Evolutionary conservation across 768 basidiomycete genomes (phyloP).

Genomic region (Agaricus blazei): DNA sequence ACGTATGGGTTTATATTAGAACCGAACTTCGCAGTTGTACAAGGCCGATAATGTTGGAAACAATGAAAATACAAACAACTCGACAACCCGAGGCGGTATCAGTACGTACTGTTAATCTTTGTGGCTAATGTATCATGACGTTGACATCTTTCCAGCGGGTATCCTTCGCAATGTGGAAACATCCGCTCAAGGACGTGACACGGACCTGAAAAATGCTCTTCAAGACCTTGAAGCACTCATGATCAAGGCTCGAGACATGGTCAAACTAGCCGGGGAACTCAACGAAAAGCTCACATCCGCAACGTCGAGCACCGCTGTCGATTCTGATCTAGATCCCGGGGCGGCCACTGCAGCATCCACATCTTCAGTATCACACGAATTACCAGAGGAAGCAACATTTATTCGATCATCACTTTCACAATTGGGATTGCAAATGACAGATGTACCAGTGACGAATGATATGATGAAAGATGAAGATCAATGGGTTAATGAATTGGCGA

Average conservation of each 20-base stretch:
- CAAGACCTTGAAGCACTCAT: constrained; percentile 87
- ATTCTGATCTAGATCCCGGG: constrained; percentile 17
- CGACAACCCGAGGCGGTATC: constrained; percentile 10
- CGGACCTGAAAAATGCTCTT: constrained; percentile 69
- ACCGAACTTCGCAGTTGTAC: not conserved
- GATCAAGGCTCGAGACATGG: constrained; percentile 91
- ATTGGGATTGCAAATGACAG: constrained; percentile 74
- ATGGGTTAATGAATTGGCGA: constrained; percentile 78
- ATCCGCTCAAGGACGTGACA: constrained; percentile 56
- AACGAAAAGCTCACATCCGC: constrained; percentile 70
- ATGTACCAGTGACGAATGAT: constrained; percentile 81
- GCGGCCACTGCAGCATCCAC: constrained; percentile 18
- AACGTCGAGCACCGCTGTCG: constrained; percentile 14
- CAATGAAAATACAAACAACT: not conserved
- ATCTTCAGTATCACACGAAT: constrained; percentile 28
- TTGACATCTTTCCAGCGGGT: constrained; percentile 47
- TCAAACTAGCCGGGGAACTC: constrained; percentile 81
- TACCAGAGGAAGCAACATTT: constrained; percentile 82
- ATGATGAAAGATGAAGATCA: constrained; percentile 79
- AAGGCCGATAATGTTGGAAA: not conserved
- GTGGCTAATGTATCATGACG: constrained; percentile 2
- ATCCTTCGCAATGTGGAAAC: constrained; percentile 75
- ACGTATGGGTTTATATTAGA: not conserved
- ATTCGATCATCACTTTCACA: constrained; percentile 88
- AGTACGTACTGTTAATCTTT: constrained; percentile 5